Base-by-base conservation (phyloP, 2,329 filamentous ascomycete genomes). In the Dothiorella sarmentorum region DNA sequence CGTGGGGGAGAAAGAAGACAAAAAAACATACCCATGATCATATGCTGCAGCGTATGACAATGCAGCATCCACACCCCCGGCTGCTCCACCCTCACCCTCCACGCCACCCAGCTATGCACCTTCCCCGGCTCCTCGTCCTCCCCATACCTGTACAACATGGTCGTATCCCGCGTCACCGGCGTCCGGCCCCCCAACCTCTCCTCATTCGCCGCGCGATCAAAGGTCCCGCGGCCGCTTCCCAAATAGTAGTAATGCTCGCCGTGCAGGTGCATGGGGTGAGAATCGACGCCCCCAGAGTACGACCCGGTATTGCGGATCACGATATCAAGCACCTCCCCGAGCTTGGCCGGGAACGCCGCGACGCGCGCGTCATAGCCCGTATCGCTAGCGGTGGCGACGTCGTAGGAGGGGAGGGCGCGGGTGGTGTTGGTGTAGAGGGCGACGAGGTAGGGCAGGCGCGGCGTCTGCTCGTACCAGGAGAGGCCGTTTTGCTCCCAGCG, bases 11-110 rank as follows among this genome's bases (percentile, higher is more conserved):
- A 20, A 13, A 33, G 18, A 20, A 57, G 11, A 18, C n/a, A 33
- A 22, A 29, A 42, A 61, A 38, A n/a, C 58, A 20, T 56, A 44
- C 78, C 80, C 81, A 85, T 84, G 17, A 82, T 70, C 76, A 83
- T 82, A 66, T 86, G 83, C 56, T 80, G 78, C 51, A 82, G 62
- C 15, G 81, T 78, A 66, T 86, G 83, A 62, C 83, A 86, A 67
- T 86, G 83, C 62, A 85, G 73, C 81, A 85, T 81, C 82, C 82
- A 86, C 3, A 82, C 81, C 0, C 83, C 84, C 0, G 79, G 68
- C 58, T 79, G 70, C 7, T 70, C 73, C 0, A 85, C 78, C 3
- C 81, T 73, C 1, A 86, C 69, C 9, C 85, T 73, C 85, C 84
- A 87, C 0, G 77, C 84, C 18, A 84, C 73, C 85, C 85, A 88